A percentile compares a stretch with the other conserved stretches of the same genome.
Conservation (phyloP, 768 basidiomycete genomes). For the Chalciporus piperatus region DNA sequence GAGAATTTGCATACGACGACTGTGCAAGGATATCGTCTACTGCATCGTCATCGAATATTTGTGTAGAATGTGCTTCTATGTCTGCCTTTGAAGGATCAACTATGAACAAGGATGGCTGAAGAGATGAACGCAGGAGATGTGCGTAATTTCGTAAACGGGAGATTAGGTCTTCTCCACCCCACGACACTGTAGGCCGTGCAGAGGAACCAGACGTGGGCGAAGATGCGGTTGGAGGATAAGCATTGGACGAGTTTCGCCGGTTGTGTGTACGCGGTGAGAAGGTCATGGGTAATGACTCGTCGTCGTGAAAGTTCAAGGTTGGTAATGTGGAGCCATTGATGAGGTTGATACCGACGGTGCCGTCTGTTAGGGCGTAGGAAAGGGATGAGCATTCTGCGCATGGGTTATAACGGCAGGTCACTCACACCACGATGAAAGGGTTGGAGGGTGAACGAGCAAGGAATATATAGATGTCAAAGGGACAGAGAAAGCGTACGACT, state of each 20-base stretch:
- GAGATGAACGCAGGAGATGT: conserved; percentile 77
- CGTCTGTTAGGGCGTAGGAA: conserved; percentile 48
- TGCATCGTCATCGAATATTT: conserved; percentile 81
- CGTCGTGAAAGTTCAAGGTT: conserved; percentile 94
- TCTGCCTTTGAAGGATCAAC: conserved; percentile 93
- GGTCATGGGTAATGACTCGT: conserved; percentile 83
- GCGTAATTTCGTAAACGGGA: conserved; percentile 73
- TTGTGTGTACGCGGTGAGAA: conserved; percentile 38
- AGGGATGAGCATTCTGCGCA: not conserved
- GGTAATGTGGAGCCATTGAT: conserved; percentile 84
- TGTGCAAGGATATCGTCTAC: conserved; percentile 84
- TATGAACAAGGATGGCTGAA: conserved; percentile 85
- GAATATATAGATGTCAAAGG: conserved; percentile 88
- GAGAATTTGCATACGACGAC: conserved; percentile 71
- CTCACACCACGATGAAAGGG: conserved; percentile 81
- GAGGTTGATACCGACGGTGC: conserved; percentile 85
- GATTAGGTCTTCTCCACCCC: conserved; percentile 88
- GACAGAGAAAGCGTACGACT: conserved; percentile 95
- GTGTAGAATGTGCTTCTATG: conserved; percentile 85
- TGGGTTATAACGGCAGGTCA: conserved; percentile 15
- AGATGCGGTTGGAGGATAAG: conserved; percentile 65
- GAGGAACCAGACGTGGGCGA: conserved; percentile 42
- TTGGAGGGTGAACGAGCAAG: conserved; percentile 79
- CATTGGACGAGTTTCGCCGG: conserved; percentile 38
- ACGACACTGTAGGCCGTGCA: conserved; percentile 48